Evolutionary conservation across 2,329 filamentous ascomycete species (phyloP).

Genomic region (Nothophaeocryptopus gaeumannii): DNA sequence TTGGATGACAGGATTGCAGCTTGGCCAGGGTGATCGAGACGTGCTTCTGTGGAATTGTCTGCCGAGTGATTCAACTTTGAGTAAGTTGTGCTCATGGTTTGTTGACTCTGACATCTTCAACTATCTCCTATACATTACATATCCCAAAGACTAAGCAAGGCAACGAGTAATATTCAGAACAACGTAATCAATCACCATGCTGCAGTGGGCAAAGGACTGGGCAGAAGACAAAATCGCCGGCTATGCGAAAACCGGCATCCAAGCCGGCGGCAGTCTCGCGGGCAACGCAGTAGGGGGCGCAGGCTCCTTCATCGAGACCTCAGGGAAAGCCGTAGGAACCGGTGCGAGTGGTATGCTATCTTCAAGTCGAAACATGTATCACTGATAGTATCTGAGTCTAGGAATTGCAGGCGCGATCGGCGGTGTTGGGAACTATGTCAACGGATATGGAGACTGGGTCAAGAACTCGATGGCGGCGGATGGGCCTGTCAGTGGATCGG

Average conservation of each 20-base stretch:
- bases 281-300: constrained; percentile 39
- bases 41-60: no score
- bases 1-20: no score
- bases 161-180: background rate
- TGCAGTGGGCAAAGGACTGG: constrained; percentile 33
- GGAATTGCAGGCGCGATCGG: constrained; percentile 35
- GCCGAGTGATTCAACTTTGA: no score
- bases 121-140: no score
- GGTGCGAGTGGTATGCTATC: constrained; percentile 29
- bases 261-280: constrained; percentile 38
- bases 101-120: no score
- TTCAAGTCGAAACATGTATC: background rate
- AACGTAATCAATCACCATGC: constrained; percentile 2
- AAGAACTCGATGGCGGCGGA: constrained; percentile 33
- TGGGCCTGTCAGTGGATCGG: constrained; percentile 23
- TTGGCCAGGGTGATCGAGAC: no score
- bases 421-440: constrained; percentile 36
- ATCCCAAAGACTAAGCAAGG: background rate
- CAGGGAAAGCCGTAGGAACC: constrained; percentile 34
- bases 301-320: constrained; percentile 34
- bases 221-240: constrained; percentile 33
- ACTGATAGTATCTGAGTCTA: constrained; percentile 26
- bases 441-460: constrained; percentile 34
- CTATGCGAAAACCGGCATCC: constrained; percentile 34
- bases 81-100: no score